Evolutionary conservation across 352 stramenopile species (phyloP), one percentile per base, ranked within the genome.

Genomic region (Globisporangium middletonii): DNA sequence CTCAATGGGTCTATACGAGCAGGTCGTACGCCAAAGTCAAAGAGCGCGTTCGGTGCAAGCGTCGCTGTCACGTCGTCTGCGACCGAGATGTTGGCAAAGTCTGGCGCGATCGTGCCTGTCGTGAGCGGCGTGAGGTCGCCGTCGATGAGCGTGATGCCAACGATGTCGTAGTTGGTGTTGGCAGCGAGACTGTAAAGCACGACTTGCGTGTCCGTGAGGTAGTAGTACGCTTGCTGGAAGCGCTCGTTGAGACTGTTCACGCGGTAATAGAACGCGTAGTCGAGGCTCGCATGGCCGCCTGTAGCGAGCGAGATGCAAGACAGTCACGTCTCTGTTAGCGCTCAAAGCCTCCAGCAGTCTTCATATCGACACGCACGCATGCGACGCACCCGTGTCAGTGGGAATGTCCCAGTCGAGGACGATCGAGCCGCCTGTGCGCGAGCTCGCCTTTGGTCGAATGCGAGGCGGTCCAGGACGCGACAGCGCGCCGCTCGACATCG

Each of bases 131-230:
- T 38, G 13, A 35, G 9, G 55, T 65, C 62, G 4, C 55, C 53
- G 0, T 61, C 45, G 43, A 67, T n/a, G 13, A 68, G 13, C 0
- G 78, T 72, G 2, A 79, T 49, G 11, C 58, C 78, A 5, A 85
- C 54, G 45, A 88, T 62, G n/a, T 86, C 72, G 59, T 86, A 88
- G 11, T 63, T 69, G 0, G 68, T 85, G 15, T 77, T 64, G 1
- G 73, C 72, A 1, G 44, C 48, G 13, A 88, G 54, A 8, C 68
- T 70, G 50, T 70, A 85, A 3, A 68, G 48, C 30, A 44, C 53
- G 0, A 69, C 48, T 0, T 60, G 45, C 1, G 4, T 23, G 23
- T 55, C 58, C 8, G 33, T 59, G 41, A 33, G 8, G 18, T 63
- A 63, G 27, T 55, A 68, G 35, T 72, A 69, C 12, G 67, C 65